A percentile compares a stretch with the other conserved stretches of the same genome.
These are phyloP conservation scores for Suhomyces wounanorum DNA, from an alignment of 1,139 yeast genomes.

Conservation along the genomic window DNA sequence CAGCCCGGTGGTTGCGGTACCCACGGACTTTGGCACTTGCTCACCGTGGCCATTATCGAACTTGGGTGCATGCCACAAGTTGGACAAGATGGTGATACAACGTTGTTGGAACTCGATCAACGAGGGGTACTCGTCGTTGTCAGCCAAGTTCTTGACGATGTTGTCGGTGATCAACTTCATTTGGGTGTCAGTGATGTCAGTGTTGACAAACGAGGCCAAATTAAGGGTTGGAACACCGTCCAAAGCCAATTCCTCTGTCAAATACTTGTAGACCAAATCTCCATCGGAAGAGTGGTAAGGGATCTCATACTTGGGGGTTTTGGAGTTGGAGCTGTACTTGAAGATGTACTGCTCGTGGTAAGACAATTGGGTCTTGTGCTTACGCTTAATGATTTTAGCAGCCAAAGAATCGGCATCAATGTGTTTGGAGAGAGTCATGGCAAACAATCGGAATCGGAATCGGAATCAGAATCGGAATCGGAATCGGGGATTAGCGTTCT, in stretches of 20 bases:
- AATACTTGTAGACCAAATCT: slow-evolving; percentile 58
- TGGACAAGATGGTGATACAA: slow-evolving; percentile 76
- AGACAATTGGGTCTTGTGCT: slow-evolving; percentile 22
- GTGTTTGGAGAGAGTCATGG: slow-evolving; percentile 32
- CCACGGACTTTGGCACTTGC: slow-evolving; percentile 53
- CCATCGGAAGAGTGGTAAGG: slow-evolving; percentile 59
- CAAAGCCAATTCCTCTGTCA: slow-evolving; percentile 71
- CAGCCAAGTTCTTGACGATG: slow-evolving; percentile 84
- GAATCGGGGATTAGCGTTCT: neutral
- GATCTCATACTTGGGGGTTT: slow-evolving; percentile 53
- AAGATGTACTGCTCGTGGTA: slow-evolving; percentile 36
- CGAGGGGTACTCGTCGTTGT: slow-evolving; percentile 91
- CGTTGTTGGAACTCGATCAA: slow-evolving; percentile 77
- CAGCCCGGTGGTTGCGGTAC: slow-evolving; percentile 92
- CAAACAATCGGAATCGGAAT: neutral
- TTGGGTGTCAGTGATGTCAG: slow-evolving; percentile 54
- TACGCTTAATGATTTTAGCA: slow-evolving; percentile 28
- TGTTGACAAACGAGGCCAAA: slow-evolving; percentile 87
- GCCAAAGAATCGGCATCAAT: slow-evolving; percentile 29
- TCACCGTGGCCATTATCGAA: slow-evolving; percentile 30
- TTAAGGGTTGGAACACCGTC: slow-evolving; percentile 87
- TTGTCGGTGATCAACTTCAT: slow-evolving; percentile 62
- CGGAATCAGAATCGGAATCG: neutral
- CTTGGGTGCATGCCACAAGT: slow-evolving; percentile 77
- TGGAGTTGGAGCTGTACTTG: slow-evolving; percentile 35